Evolutionary conservation across 805 yeast genomes (phyloP).

Genomic region (Saccharomycopsis guyanensis): DNA sequence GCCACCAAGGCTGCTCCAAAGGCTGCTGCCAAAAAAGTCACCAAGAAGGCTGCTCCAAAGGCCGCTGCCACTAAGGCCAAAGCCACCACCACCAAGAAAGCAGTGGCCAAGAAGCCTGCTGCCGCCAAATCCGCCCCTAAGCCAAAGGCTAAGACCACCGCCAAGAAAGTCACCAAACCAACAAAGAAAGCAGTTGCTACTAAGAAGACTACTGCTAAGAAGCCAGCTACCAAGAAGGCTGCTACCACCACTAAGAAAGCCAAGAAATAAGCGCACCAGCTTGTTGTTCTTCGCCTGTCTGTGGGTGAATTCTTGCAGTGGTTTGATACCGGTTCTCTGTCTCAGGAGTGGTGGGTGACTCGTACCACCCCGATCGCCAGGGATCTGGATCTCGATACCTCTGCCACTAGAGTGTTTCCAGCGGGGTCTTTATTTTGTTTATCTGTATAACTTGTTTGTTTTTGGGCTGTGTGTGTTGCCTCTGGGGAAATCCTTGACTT

Average conservation of each 20-base stretch:
- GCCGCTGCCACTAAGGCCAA: constrained; percentile 22
- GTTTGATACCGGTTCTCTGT: too few relatives aligned
- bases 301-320: background rate
- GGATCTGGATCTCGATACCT: too few relatives aligned
- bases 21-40: constrained; percentile 25
- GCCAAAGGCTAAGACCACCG: constrained; percentile 22
- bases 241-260: constrained; percentile 10
- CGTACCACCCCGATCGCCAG: too few relatives aligned
- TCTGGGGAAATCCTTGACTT: background rate
- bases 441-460: background rate
- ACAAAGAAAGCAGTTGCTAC: constrained; percentile 12
- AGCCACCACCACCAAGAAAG: constrained; percentile 17
- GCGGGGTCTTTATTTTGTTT: too few relatives aligned
- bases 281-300: too few relatives aligned
- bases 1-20: constrained; percentile 25
- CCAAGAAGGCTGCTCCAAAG: constrained; percentile 27
- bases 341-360: too few relatives aligned
- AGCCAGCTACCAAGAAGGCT: constrained; percentile 20
- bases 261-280: background rate
- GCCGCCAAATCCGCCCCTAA: constrained; percentile 22
- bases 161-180: constrained; percentile 2
- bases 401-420: too few relatives aligned
- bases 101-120: constrained; percentile 20
- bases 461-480: background rate
- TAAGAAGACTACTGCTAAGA: constrained; percentile 19